Base-by-base conservation (phyloP, 1,284 basidiomycete genomes). In the Sanghuangporus baumii region DNA sequence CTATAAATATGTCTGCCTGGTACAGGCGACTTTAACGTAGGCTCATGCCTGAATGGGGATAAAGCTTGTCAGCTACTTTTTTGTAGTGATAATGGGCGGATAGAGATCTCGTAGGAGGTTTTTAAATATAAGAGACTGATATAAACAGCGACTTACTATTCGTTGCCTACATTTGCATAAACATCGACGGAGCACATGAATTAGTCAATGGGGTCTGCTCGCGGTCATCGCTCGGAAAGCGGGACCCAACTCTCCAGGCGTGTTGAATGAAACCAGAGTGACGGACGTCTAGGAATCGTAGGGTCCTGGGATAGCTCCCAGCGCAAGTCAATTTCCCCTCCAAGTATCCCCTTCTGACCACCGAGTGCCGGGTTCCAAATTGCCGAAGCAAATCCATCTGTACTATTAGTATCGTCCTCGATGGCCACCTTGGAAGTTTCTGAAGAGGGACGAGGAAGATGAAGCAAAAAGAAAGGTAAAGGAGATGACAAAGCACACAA, bases 391-490 rank as follows among this genome's bases (percentile, higher is more conserved):
- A 83, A 64, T 16, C 16, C 18, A 40, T 59, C 62, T 18, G 56
- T 20, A 34, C 36, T 37, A 48, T 46, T 56, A 54, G n/a, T 37
- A 38, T 20, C 9, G 18, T 36, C 48, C 55, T 38, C 18, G 41
- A 41, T 23, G 20, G 37, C 54, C 18, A 18, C 47, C 50, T 51
- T 23, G 3, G 20, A 9, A 31, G 14, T 9, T 1, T n/a, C 3
- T 51, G 20, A 23, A 37, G 51, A 7, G 7, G 71, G 46, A 50
- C 66, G 78, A 0, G 91, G 91, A 1, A 95, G 74, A 68, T 94
- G 86, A 0, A 95, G 70, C 5, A 95, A 81, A 57, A 93, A 79
- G 62, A 94, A 82, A 0, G 93, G 92, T 9, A 91, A 78, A 0
- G 81, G 77, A 0, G 91, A 93, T 5, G 86, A 84, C 64, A 85